Evolutionary conservation across 495 filamentous ascomycete genomes (phyloP).

Genomic region (Darksidea phi): DNA sequence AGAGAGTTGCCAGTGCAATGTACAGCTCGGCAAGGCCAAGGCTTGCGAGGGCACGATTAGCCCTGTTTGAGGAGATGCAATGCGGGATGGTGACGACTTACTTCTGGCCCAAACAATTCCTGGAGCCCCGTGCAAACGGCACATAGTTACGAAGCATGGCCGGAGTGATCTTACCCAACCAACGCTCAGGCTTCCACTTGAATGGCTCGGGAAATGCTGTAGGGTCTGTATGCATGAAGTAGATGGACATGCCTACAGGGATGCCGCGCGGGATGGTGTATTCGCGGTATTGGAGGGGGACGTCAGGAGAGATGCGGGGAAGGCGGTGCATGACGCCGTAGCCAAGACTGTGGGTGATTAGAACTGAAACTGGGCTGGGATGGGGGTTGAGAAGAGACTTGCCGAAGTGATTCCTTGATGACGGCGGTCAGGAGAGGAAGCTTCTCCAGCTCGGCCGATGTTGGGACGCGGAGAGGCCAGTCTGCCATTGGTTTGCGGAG

Average conservation of each 20-base stretch:
- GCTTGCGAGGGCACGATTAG: not conserved
- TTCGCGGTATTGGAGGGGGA: slow-evolving; percentile 43
- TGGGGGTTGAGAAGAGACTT: not conserved
- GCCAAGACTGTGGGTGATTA: slow-evolving; percentile 32
- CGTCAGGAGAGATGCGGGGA: slow-evolving; percentile 47
- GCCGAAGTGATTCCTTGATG: slow-evolving; percentile 48
- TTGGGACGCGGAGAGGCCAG: slow-evolving; percentile 25
- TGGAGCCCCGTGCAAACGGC: slow-evolving; percentile 39
- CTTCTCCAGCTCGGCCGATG: slow-evolving; percentile 42
- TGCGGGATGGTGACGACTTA: not conserved
- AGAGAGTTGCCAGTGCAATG: slow-evolving; percentile 40
- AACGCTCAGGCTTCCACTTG: slow-evolving; percentile 32
- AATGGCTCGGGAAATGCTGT: slow-evolving; percentile 16
- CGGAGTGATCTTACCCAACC: slow-evolving; percentile 16
- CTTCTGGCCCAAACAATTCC: slow-evolving; percentile 1
- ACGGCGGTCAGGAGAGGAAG: slow-evolving; percentile 41
- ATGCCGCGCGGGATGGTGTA: slow-evolving; percentile 13
- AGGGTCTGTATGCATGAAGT: slow-evolving; percentile 19
- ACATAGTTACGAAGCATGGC: slow-evolving; percentile 43
- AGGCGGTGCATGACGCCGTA: slow-evolving; percentile 48
- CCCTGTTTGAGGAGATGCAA: not conserved
- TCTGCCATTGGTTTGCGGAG: slow-evolving; percentile 11
- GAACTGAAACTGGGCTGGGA: not conserved
- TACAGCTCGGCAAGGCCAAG: slow-evolving; percentile 44
- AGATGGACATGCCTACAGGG: slow-evolving; percentile 29